Conservation (phyloP, 192 early-diverging fungal genomes). For the Gigaspora rosea region DNA sequence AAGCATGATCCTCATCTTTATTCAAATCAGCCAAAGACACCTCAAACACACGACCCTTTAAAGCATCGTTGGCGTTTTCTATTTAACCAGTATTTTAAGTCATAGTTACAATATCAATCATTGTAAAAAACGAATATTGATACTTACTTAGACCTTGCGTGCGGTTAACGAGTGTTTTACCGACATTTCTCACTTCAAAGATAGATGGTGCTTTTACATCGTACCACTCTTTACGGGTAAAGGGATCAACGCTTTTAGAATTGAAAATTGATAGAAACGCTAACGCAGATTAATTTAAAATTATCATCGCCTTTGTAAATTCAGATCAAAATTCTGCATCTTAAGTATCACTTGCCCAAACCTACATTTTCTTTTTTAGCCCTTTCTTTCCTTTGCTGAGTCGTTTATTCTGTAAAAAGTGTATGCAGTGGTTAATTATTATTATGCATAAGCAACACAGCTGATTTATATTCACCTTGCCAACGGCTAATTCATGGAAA, state of each 20-base stretch:
- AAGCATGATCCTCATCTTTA: conserved; percentile 72
- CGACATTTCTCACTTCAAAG: conserved; percentile 92
- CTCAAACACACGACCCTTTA: conserved; percentile 97
- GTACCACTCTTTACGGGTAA: conserved; percentile 99
- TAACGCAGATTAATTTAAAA: not conserved
- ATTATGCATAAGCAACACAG: not conserved
- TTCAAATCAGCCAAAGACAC: conserved; percentile 95
- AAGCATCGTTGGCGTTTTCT: conserved; percentile 89
- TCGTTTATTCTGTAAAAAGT: conserved; percentile 62
- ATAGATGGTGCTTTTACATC: conserved; percentile 98
- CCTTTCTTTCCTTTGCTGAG: conserved; percentile 99
- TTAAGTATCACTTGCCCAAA: conserved; percentile 37
- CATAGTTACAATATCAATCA: not conserved
- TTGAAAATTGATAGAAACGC: not conserved
- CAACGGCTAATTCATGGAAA: conserved; percentile 26
- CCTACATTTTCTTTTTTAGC: conserved; percentile 97
- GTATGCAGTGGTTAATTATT: not conserved
- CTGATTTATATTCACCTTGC: conserved; percentile 19
- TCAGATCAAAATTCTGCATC: not conserved
- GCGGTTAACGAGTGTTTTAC: conserved; percentile 99
- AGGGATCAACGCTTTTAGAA: conserved; percentile 86
- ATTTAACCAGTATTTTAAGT: not conserved
- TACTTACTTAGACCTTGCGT: conserved; percentile 97
- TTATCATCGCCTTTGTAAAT: not conserved
- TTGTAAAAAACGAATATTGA: not conserved